phyloP scores from a whole-genome alignment of 805 yeast genomes.

The Metschnikowia shivogae region DNA sequence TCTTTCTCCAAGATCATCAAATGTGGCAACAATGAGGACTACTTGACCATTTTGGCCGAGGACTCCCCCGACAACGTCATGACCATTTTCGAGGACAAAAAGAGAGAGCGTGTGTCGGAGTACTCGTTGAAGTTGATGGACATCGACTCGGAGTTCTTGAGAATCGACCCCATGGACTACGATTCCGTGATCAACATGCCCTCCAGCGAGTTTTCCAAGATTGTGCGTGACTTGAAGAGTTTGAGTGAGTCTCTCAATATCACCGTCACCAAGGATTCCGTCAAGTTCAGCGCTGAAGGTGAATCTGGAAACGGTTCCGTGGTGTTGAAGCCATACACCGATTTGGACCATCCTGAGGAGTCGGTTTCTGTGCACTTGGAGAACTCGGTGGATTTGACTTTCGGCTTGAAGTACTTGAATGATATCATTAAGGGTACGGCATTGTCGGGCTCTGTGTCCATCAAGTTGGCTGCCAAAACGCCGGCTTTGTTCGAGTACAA shows the following conservation, averaged over 20 bases:
- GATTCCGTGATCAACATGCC: slow-evolving; percentile 87
- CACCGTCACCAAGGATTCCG: slow-evolving; percentile 85
- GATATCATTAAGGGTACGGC: slow-evolving; percentile 91
- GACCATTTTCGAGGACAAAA: slow-evolving; percentile 85
- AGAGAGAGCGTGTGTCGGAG: slow-evolving; percentile 88
- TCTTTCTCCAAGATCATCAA: slow-evolving; percentile 84
- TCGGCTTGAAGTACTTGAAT: slow-evolving; percentile 85
- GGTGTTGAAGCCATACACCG: slow-evolving; percentile 76
- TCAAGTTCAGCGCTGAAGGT: slow-evolving; percentile 86
- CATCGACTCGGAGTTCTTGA: slow-evolving; percentile 89
- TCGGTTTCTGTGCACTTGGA: slow-evolving; percentile 72
- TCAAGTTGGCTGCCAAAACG: slow-evolving; percentile 83
- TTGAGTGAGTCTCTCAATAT: slow-evolving; percentile 85
- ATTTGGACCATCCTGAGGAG: slow-evolving; percentile 76
- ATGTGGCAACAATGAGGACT: slow-evolving; percentile 88
- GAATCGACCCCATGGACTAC: slow-evolving; percentile 90
- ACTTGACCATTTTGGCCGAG: slow-evolving; percentile 84
- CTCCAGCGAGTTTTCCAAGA: slow-evolving; percentile 79
- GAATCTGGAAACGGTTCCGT: slow-evolving; percentile 87
- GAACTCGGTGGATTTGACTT: slow-evolving; percentile 82
- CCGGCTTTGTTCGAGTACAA: slow-evolving; percentile 94
- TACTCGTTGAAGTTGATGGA: slow-evolving; percentile 91
- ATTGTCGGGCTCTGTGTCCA: slow-evolving; percentile 69
- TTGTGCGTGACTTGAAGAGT: slow-evolving; percentile 81
- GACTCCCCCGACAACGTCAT: slow-evolving; percentile 77